phyloP scores from a whole-genome alignment of 2,329 filamentous ascomycete genomes.

The Boeremia lycopersici region DNA sequence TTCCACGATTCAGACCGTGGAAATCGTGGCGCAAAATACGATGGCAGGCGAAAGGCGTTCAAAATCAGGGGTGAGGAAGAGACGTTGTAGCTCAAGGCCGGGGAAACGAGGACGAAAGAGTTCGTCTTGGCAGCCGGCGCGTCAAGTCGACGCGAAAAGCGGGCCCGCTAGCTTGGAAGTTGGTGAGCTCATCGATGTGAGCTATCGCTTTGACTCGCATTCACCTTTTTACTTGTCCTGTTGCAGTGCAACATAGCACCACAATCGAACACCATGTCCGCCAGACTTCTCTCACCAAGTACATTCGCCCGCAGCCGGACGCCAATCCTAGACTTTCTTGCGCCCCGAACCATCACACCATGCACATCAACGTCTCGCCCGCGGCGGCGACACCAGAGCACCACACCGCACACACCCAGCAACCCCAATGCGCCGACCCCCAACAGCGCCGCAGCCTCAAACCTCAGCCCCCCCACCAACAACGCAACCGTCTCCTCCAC shows the following conservation, averaged over 20 bases:
- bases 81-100: conserved; percentile 25
- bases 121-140: conserved; percentile 27
- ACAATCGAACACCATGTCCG: conserved; percentile 21
- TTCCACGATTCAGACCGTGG: conserved; percentile 1
- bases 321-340: conserved; percentile 36
- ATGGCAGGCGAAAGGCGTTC: conserved; percentile 17
- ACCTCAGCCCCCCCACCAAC: conserved; percentile 5
- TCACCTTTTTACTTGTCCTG: neutral
- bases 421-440: conserved; percentile 3
- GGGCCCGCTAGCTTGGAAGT: conserved; percentile 26
- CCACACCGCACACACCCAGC: neutral
- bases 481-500: conserved; percentile 10
- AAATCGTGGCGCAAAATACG: neutral
- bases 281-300: conserved; percentile 19
- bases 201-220: neutral
- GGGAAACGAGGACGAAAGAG: conserved; percentile 26
- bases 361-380: conserved; percentile 1
- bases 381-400: conserved; percentile 17
- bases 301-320: conserved; percentile 24
- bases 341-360: conserved; percentile 26
- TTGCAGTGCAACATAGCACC: neutral
- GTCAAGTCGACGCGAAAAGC: conserved; percentile 18
- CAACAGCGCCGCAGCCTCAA: neutral
- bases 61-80: conserved; percentile 24
- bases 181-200: conserved; percentile 29